phyloP scores from a whole-genome alignment of 768 basidiomycete species.

The Amanita molliuscula region DNA sequence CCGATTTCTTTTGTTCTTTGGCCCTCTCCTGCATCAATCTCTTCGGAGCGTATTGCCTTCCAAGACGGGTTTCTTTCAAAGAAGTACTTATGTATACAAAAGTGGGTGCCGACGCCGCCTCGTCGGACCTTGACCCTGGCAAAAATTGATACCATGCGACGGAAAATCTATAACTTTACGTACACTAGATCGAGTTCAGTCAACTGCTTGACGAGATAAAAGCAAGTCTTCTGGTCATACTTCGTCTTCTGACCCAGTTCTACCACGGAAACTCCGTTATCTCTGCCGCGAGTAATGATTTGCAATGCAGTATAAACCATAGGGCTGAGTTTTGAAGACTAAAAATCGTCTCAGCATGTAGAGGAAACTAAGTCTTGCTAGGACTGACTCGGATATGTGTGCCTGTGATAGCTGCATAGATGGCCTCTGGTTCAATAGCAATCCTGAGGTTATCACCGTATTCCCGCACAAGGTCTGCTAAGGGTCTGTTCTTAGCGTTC shows the following conservation, averaged over 20 bases:
- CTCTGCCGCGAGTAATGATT: conserved; percentile 72
- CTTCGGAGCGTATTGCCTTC: conserved; percentile 68
- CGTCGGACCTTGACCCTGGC: conserved; percentile 65
- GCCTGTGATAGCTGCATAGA: conserved; percentile 74
- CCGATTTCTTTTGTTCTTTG: conserved; percentile 21
- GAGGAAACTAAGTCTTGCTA: conserved; percentile 5
- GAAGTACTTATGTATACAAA: conserved; percentile 78
- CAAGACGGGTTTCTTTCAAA: conserved; percentile 67
- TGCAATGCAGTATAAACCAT: conserved; percentile 83
- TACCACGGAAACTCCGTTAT: conserved; percentile 68
- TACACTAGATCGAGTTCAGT: conserved; percentile 68
- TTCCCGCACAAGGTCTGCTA: conserved; percentile 45
- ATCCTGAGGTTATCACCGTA: conserved; percentile 62
- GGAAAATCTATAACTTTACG: conserved; percentile 13
- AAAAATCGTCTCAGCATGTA: conserved; percentile 3
- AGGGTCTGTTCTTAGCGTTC: conserved; percentile 41
- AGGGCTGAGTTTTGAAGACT: conserved; percentile 75
- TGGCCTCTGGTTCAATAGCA: conserved; percentile 64
- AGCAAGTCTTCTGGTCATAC: conserved; percentile 86
- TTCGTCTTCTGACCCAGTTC: conserved; percentile 67
- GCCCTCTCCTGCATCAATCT: conserved; percentile 34
- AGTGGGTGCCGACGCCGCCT: conserved; percentile 67
- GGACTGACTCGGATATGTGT: conserved; percentile 68
- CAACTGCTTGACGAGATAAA: conserved; percentile 74
- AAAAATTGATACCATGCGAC: neutral